Evolutionary conservation across 2,329 filamentous ascomycete species (phyloP), one percentile per base, ranked within the genome.

Genomic region (Nannizziopsis barbatae): DNA sequence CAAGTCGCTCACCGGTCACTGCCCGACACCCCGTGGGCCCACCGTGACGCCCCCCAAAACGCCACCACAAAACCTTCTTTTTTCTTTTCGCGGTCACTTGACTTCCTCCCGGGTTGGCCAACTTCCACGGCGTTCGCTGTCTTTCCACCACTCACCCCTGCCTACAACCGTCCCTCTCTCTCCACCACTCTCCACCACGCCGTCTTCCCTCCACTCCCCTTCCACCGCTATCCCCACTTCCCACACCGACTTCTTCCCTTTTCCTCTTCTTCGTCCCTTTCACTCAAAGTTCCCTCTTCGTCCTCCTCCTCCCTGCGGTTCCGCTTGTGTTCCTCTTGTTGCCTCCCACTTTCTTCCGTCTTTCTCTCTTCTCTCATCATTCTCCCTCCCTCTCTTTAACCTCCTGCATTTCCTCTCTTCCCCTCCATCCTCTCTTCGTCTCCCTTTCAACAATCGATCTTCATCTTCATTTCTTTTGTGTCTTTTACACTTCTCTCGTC

Each of bases 201-300:
- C 43, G 37, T 40, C 53, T 55, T 52, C 52, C 57, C 50, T 30
- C 10, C 53, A 17, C 14, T 30, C 11, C 31, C 7, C 20, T 3
- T 27, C 15, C 22, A 7, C 22, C 22, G 22, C n/a, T 27, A 10
- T 17, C 4, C 12, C 35, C 35, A 37, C 52, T 45, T 53, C 51
- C 52, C 54, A 45, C 42, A 37, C 42, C 15, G 10, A 45, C 32
- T 45, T 31, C 36, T 37, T 5, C 15, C 32, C 31, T 15, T 53
- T 49, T 54, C 52, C 52, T 53, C 57, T 57, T 58, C 58, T 56
- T 58, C 58, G 55, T 48, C 52, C 55, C 53, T 54, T 51, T 53
- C 52, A 50, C 50, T 50, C 33, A 40, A 47, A 49, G 45, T 54
- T 14, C 15, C 5, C n/a, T 17, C 39, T 15, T 20, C 9, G 33